phyloP scores from a whole-genome alignment of 2,329 filamentous ascomycete genomes.

The Myrmaecium sp. region DNA sequence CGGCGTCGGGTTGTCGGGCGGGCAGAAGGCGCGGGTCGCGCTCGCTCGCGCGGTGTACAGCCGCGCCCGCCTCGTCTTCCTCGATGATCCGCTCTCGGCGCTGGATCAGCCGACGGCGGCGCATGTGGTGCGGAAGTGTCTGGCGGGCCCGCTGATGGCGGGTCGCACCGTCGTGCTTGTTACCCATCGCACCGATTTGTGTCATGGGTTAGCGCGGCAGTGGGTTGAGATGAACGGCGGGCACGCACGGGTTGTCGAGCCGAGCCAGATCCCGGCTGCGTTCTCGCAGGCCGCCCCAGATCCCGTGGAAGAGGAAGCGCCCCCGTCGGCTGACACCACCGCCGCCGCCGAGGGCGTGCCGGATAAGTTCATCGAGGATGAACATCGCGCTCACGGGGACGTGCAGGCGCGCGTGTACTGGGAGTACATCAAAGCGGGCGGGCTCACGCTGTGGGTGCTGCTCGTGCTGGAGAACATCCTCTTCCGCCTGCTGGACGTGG shows the following conservation, averaged over 20 bases:
- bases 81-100: slow-evolving; percentile 44
- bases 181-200: slow-evolving; percentile 53
- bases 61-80: slow-evolving; percentile 33
- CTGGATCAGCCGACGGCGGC: slow-evolving; percentile 50
- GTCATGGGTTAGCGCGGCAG: slow-evolving; percentile 55
- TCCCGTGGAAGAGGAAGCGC: not conserved
- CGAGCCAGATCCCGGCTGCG: slow-evolving; percentile 4
- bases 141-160: slow-evolving; percentile 37
- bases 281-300: not conserved
- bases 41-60: slow-evolving; percentile 46
- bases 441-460: slow-evolving; percentile 52
- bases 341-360: slow-evolving; percentile 32
- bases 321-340: slow-evolving; percentile 4
- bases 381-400: slow-evolving; percentile 55
- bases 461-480: slow-evolving; percentile 45
- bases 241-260: slow-evolving; percentile 26
- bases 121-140: slow-evolving; percentile 38
- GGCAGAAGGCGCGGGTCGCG: slow-evolving; percentile 42
- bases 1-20: slow-evolving; percentile 43
- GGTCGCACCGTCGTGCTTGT: slow-evolving; percentile 40
- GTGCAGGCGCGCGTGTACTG: slow-evolving; percentile 65
- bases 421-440: slow-evolving; percentile 71
- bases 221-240: slow-evolving; percentile 54
- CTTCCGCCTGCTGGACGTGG: slow-evolving; percentile 48
- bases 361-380: slow-evolving; percentile 66